phyloP scores from a whole-genome alignment of 352 stramenopile genomes.

The Stephanocyclus meneghinianus region DNA sequence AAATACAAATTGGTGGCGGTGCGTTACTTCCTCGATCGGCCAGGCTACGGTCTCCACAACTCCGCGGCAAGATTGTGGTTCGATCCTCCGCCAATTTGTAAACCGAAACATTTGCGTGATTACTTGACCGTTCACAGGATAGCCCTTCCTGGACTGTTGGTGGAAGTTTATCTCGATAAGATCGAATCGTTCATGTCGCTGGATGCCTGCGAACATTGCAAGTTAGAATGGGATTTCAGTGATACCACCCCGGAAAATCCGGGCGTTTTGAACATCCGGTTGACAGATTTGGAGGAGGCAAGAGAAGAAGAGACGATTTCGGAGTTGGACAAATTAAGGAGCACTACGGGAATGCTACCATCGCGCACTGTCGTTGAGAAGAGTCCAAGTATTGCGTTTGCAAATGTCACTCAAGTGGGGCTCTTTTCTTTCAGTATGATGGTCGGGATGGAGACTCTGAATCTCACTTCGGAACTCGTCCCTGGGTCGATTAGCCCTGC shows the following conservation, averaged over 20 bases:
- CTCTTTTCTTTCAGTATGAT: slow-evolving; percentile 45
- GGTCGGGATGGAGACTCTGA: slow-evolving; percentile 18
- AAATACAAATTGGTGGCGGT: slow-evolving; percentile 24
- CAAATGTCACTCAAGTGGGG: slow-evolving; percentile 21
- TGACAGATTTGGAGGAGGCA: slow-evolving; percentile 33
- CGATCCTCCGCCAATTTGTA: slow-evolving; percentile 27
- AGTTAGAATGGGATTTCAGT: slow-evolving; percentile 38
- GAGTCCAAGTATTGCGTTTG: background rate
- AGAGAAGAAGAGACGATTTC: background rate
- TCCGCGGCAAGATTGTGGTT: slow-evolving; percentile 40
- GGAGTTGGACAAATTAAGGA: background rate
- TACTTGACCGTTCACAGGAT: slow-evolving; percentile 40
- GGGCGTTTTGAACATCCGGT: slow-evolving; percentile 42
- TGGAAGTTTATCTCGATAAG: slow-evolving; percentile 46
- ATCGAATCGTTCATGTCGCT: slow-evolving; percentile 47
- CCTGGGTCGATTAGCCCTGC: slow-evolving; percentile 19
- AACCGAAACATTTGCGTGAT: slow-evolving; percentile 13
- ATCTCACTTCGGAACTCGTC: slow-evolving; percentile 11
- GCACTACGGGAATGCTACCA: background rate
- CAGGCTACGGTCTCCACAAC: slow-evolving; percentile 42
- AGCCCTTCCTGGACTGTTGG: slow-evolving; percentile 19
- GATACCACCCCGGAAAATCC: slow-evolving; percentile 14
- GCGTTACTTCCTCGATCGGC: slow-evolving; percentile 52
- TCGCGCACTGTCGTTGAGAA: background rate
- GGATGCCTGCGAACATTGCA: slow-evolving; percentile 19